phyloP scores from a whole-genome alignment of 805 yeast genomes.

The Ogataea philodendri region DNA sequence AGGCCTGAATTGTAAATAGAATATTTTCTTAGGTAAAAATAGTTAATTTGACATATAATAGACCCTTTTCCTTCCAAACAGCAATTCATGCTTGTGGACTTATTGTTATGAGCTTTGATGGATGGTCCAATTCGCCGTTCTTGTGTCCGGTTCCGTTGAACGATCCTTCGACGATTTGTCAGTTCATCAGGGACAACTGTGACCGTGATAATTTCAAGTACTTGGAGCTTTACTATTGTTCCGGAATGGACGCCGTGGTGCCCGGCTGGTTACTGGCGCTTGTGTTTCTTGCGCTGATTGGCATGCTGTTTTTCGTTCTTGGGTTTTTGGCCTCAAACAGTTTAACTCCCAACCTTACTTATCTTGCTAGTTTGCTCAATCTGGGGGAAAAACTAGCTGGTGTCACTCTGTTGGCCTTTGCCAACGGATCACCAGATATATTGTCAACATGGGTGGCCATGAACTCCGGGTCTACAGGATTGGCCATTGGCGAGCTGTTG shows the following conservation, averaged over 20 bases:
- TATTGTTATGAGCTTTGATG: no score
- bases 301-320: slow-evolving; percentile 55
- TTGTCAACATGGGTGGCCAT: slow-evolving; percentile 82
- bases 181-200: slow-evolving; percentile 24
- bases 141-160: slow-evolving; percentile 5
- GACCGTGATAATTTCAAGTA: slow-evolving; percentile 19
- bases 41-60: neutral
- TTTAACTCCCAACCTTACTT: slow-evolving; percentile 73
- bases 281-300: slow-evolving; percentile 16
- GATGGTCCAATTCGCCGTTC: slow-evolving; percentile 5
- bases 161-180: slow-evolving; percentile 19
- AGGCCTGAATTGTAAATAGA: slow-evolving; percentile 18
- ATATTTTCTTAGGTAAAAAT: neutral
- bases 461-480: slow-evolving; percentile 56
- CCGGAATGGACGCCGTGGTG: slow-evolving; percentile 11
- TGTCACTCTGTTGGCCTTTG: slow-evolving; percentile 81
- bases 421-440: slow-evolving; percentile 91
- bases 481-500: slow-evolving; percentile 53
- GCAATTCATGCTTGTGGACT: no score
- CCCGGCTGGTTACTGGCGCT: slow-evolving; percentile 10
- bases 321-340: slow-evolving; percentile 82
- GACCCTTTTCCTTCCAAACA: slow-evolving; percentile 3
- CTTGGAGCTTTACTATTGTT: slow-evolving; percentile 28
- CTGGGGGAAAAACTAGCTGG: slow-evolving; percentile 81
- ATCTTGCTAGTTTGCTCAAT: slow-evolving; percentile 58